A percentile compares a stretch with the other conserved stretches of the same genome.
Conservation (phyloP, 257 asterid genomes). For the Solanum piurae region DNA sequence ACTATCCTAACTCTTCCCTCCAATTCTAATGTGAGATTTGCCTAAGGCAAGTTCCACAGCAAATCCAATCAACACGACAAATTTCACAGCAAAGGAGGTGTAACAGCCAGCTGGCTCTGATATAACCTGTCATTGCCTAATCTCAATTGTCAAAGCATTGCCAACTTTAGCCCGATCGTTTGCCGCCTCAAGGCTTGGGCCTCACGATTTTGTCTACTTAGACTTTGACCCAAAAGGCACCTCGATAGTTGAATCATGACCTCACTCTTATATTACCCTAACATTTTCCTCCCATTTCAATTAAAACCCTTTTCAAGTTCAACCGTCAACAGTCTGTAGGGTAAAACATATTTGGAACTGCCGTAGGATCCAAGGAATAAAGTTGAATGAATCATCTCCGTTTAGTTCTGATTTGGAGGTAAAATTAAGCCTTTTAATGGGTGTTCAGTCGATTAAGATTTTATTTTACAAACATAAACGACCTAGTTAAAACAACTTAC, state of each 20-base stretch:
- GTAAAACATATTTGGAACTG: not conserved
- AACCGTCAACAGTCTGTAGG: not conserved
- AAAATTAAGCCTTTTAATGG: not conserved
- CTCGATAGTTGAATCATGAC: not conserved
- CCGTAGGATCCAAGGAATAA: not conserved
- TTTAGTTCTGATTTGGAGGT: not conserved
- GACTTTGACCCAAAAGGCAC: not conserved
- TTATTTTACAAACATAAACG: not conserved
- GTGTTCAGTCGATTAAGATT: not conserved
- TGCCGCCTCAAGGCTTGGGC: not conserved
- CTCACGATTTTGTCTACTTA: not conserved
- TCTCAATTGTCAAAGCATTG: not conserved
- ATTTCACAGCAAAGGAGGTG: not conserved
- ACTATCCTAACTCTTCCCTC: not conserved
- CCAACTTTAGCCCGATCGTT: not conserved
- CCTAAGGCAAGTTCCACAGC: not conserved
- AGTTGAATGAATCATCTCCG: not conserved
- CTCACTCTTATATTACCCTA: not conserved
- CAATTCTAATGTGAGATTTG: not conserved
- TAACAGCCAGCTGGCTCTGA: not conserved
- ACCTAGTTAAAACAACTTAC: not conserved
- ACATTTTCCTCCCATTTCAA: not conserved
- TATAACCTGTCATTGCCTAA: not conserved
- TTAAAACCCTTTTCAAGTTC: not conserved
- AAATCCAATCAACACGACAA: not conserved